Evolutionary conservation across 345 rosid species (phyloP).

Genomic region (Moringa oleifera): DNA sequence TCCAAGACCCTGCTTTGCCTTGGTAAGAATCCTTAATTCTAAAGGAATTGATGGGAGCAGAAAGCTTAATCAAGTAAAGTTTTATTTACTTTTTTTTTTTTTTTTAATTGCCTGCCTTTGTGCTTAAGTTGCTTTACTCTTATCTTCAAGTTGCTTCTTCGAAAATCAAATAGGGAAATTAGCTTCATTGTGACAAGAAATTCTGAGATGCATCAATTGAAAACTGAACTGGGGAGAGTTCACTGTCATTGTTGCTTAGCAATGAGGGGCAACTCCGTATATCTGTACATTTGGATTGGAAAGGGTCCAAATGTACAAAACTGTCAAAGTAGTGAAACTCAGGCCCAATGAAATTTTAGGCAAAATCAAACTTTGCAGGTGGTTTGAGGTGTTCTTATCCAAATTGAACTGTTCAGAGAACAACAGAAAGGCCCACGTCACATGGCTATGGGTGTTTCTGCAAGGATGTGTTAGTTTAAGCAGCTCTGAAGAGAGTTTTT

Average conservation of each 20-base stretch:
- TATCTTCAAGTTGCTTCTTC: background rate
- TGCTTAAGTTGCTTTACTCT: too few species aligned
- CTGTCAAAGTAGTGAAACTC: background rate
- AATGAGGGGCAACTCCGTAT: background rate
- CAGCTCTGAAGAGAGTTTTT: background rate
- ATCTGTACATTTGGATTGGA: background rate
- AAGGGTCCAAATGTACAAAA: background rate
- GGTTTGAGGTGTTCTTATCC: conserved; percentile 2
- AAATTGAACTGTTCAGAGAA: conserved; percentile 24
- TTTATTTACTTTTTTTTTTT: too few species aligned
- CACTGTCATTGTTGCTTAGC: background rate
- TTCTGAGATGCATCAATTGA: background rate
- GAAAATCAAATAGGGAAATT: too few species aligned
- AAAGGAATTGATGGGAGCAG: background rate
- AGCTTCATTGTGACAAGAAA: background rate
- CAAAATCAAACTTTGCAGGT: background rate
- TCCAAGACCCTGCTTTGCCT: conserved; percentile 63
- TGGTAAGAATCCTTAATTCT: conserved; percentile 38
- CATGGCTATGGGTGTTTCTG: background rate
- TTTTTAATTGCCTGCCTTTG: background rate
- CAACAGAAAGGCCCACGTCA: conserved; percentile 2
- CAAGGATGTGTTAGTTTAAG: too few species aligned
- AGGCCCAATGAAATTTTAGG: background rate
- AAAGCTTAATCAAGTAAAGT: background rate
- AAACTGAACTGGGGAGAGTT: background rate